Evolutionary conservation across 805 yeast genomes (phyloP).

Genomic region (Myxozyma udenii): DNA sequence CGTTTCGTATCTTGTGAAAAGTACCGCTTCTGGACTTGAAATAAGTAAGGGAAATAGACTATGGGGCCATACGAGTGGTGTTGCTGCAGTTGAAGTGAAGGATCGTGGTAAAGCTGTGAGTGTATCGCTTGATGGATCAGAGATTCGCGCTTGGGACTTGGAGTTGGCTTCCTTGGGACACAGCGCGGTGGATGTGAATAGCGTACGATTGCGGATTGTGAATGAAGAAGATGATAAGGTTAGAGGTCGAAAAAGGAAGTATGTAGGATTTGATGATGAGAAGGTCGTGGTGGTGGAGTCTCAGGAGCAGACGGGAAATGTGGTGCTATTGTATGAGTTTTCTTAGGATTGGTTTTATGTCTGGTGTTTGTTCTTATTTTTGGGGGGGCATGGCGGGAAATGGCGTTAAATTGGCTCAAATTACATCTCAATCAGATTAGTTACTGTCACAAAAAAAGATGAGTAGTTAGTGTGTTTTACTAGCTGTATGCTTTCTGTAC

Average conservation of each 20-base stretch:
- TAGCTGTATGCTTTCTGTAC: slow-evolving; percentile 46
- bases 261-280: slow-evolving; percentile 25
- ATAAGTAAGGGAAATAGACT: slow-evolving; percentile 9
- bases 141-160: slow-evolving; percentile 24
- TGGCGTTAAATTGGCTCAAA: no score
- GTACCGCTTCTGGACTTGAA: slow-evolving; percentile 11
- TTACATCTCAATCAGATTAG: no score
- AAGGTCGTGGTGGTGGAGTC: slow-evolving; percentile 22
- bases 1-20: slow-evolving; percentile 13
- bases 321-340: slow-evolving; percentile 17
- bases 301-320: slow-evolving; percentile 1
- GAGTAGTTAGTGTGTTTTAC: no score
- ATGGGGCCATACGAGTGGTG: slow-evolving; percentile 24
- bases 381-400: no score
- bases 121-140: slow-evolving; percentile 13
- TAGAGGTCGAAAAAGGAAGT: slow-evolving; percentile 2
- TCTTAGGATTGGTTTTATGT: slow-evolving; percentile 2
- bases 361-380: no score
- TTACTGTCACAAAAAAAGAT: no score
- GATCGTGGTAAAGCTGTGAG: slow-evolving; percentile 25
- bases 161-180: slow-evolving; percentile 2
- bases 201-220: slow-evolving; percentile 8
- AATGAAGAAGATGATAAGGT: no score
- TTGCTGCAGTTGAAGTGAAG: slow-evolving; percentile 17
- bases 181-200: not conserved